Conservation (phyloP, 2,329 filamentous ascomycete species). For the Pseudogymnoascus sp. region DNA sequence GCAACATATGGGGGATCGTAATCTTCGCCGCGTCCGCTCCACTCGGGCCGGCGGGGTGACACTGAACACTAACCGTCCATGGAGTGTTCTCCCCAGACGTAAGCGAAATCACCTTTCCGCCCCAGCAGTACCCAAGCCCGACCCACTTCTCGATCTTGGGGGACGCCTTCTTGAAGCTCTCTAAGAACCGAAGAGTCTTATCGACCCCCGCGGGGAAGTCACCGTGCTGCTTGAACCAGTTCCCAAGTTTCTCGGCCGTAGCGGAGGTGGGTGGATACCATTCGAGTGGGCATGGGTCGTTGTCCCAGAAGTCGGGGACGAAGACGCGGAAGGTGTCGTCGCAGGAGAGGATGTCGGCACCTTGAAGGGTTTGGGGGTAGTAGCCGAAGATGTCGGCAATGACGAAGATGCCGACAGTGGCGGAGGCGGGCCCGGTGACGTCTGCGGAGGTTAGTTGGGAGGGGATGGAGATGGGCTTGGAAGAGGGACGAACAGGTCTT, state of each 20-base stretch:
- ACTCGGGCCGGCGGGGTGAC: constrained; percentile 19
- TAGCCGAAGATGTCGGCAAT: constrained; percentile 61
- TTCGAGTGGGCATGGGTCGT: constrained; percentile 38
- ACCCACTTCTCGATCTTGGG: constrained; percentile 41
- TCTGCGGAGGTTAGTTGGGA: constrained; percentile 24
- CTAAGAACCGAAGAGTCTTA: constrained; percentile 46
- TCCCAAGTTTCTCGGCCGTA: constrained; percentile 49
- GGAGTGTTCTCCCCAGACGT: constrained; percentile 14
- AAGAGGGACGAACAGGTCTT: constrained; percentile 33
- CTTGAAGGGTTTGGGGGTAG: constrained; percentile 61
- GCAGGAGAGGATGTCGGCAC: constrained; percentile 55
- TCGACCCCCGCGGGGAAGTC: constrained; percentile 30
- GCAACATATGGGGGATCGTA: constrained; percentile 38
- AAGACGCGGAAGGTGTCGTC: constrained; percentile 65
- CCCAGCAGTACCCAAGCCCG: constrained; percentile 27
- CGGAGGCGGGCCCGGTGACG: constrained; percentile 37
- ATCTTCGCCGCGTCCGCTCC: constrained; percentile 35
- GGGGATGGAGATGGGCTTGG: background rate
- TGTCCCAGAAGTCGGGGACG: constrained; percentile 87
- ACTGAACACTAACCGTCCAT: constrained; percentile 21
- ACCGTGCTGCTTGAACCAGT: constrained; percentile 41
- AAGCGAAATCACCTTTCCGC: constrained; percentile 25
- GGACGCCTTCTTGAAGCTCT: constrained; percentile 43
- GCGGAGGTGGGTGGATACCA: constrained; percentile 57
- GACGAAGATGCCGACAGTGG: constrained; percentile 50